These are phyloP conservation scores for Vitrella brassicaformis DNA, from an alignment of 73 alveolate species.

Conservation along the genomic window DNA sequence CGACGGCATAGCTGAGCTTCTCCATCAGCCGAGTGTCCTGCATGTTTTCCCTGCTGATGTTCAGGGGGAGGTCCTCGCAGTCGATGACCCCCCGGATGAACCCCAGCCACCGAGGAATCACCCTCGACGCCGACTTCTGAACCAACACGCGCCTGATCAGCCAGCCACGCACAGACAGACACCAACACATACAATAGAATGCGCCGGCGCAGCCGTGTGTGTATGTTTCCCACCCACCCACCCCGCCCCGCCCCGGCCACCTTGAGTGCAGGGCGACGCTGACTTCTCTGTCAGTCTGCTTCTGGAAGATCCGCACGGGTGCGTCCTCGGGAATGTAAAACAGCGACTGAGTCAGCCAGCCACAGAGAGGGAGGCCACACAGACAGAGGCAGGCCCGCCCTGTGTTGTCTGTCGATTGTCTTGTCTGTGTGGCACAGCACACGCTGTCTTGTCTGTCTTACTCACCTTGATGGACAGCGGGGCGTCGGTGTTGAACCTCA, in stretches of 20 bases:
- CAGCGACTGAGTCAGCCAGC: neutral
- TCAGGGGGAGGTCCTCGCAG: slow-evolving; percentile 84
- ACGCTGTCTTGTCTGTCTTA: neutral
- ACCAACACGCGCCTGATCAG: slow-evolving; percentile 78
- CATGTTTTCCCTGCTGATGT: slow-evolving; percentile 80
- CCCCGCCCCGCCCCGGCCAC: too few relatives aligned
- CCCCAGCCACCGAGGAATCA: slow-evolving; percentile 76
- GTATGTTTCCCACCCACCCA: too few relatives aligned
- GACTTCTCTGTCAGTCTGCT: neutral
- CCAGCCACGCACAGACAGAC: too few relatives aligned
- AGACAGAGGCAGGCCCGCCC: neutral
- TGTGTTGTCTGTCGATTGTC: neutral
- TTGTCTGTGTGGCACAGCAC: too few relatives aligned
- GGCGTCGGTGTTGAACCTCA: slow-evolving; percentile 63
- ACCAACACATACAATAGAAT: too few relatives aligned
- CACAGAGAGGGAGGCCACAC: neutral
- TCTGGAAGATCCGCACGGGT: slow-evolving; percentile 37
- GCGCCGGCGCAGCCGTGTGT: too few relatives aligned
- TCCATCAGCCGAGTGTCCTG: slow-evolving; percentile 62
- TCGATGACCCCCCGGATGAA: slow-evolving; percentile 80
- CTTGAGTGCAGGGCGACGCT: neutral
- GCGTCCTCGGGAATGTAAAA: slow-evolving; percentile 19
- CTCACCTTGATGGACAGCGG: slow-evolving; percentile 55
- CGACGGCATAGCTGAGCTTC: slow-evolving; percentile 71
- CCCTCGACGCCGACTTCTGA: slow-evolving; percentile 61